Percentiles rank a stretch among this genome's conserved stretches.
These are phyloP conservation scores for Chernovozyma aurita DNA, from an alignment of 1,139 yeast genomes.

Conservation along the genomic window DNA sequence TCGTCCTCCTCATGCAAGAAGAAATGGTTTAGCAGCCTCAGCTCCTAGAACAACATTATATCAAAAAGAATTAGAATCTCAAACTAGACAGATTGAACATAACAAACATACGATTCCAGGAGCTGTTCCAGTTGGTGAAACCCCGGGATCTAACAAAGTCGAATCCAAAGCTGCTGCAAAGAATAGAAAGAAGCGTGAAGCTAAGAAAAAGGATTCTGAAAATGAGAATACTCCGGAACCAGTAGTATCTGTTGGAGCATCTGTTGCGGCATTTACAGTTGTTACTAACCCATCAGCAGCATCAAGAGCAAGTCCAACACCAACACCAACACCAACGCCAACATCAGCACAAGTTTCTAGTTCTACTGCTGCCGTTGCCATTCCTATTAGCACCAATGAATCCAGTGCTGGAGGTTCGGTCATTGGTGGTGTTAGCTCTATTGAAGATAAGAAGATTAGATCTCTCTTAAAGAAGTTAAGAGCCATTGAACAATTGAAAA, in stretches of 20 bases:
- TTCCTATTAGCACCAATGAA: constrained; percentile 14
- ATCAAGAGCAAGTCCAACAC: constrained; percentile 26
- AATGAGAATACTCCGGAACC: constrained; percentile 10
- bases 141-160: constrained; percentile 27
- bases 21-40: constrained; percentile 27
- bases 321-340: constrained; percentile 13
- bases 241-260: constrained; percentile 5
- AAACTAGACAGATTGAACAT: constrained; percentile 12
- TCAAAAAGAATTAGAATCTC: constrained; percentile 45
- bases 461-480: constrained; percentile 86
- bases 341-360: constrained; percentile 14
- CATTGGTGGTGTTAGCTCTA: constrained; percentile 58
- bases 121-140: constrained; percentile 32
- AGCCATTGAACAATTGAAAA: constrained; percentile 86
- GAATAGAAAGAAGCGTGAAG: constrained; percentile 77
- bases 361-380: constrained; percentile 19
- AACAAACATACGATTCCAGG: constrained; percentile 10
- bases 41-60: constrained; percentile 47
- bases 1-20: constrained; percentile 93
- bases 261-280: constrained; percentile 12
- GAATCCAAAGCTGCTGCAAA: constrained; percentile 66
- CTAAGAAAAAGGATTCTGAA: constrained; percentile 39
- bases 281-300: constrained; percentile 14
- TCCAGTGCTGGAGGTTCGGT: constrained; percentile 28
- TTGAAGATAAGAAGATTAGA: constrained; percentile 90